Evolutionary conservation across 176 grass and related monocot genomes (phyloP).

Genomic region (Eleusine indica): DNA sequence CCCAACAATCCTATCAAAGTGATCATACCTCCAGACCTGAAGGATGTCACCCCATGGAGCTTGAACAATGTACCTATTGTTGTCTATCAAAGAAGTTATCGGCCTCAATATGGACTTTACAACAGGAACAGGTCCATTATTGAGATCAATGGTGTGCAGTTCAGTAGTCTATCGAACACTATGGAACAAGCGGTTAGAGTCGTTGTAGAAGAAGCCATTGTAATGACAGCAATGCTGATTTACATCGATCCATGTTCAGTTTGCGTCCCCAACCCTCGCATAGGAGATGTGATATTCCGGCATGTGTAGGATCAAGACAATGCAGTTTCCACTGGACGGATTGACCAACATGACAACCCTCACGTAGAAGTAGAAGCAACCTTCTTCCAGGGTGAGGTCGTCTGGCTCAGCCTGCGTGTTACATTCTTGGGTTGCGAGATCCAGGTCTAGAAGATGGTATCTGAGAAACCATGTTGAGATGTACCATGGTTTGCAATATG

Average conservation of each 20-base stretch:
- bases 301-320: not conserved
- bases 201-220: not conserved
- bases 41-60: not conserved
- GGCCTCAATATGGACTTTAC: not conserved
- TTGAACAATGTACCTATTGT: not conserved
- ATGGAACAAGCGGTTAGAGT: not conserved
- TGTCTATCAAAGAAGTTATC: not conserved
- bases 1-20: too few relatives aligned
- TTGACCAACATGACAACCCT: not conserved
- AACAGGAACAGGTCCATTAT: not conserved
- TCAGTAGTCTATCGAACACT: not conserved
- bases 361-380: constrained; percentile 3
- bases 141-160: not conserved
- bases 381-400: not conserved
- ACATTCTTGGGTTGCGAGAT: not conserved
- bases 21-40: not conserved
- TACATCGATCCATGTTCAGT: not conserved
- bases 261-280: not conserved
- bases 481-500: too few relatives aligned
- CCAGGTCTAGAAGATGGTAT: not conserved
- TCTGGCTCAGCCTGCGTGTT: not conserved
- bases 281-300: too few relatives aligned
- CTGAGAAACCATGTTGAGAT: too few relatives aligned
- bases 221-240: not conserved
- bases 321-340: not conserved